Evolutionary conservation across 352 stramenopile species (phyloP), one percentile per base, ranked within the genome.

Genomic region (Paralagenidium karlingii): DNA sequence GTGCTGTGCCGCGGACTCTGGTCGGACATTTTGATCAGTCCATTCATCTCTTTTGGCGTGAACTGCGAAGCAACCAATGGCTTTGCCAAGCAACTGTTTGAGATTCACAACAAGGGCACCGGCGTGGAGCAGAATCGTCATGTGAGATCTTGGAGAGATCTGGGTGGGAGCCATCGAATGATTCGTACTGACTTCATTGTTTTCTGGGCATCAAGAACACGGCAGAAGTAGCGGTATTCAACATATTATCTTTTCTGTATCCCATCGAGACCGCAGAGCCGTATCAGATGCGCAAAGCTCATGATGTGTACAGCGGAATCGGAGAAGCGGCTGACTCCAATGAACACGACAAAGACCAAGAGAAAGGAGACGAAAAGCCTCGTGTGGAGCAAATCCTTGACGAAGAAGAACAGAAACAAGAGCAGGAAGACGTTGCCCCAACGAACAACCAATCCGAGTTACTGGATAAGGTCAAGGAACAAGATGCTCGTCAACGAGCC

Each of bases 41-140:
- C 92, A 8, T 98, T 92, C 61, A 61, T 96, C 34, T 78, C 80
- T 8, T 82, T 96, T 37, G 90, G 90, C 25, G 71, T 96, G 11
- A 54, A 91, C 22, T 88, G 65, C 50, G 81, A 94, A 16, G 59
- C 51, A 18, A 10, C 47, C 18, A 77, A 82, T 44, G 68, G 79
- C 44, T 70, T 83, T 28, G 84, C 85, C 24, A 58, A 92, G 31
- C 78, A 82, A 22, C 63, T 97, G 25, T 97, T 97, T 47, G 64
- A 95, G 38, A 64, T 98, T 31, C 55, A 94, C 43, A 96, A 97
- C 68, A 91, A 94, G 43, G 83, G 81, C 41, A 93, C 65, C 1
- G 87, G 88, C 8, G 88, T 94, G 8, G 88, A 97, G 58, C 92
- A 97, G 60, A 91, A 96, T 43, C 78, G 84, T 13, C 88, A 98